These are phyloP conservation scores for Hyphopichia pseudoburtonii DNA, from an alignment of 1,139 yeast species.

Conservation along the genomic window DNA sequence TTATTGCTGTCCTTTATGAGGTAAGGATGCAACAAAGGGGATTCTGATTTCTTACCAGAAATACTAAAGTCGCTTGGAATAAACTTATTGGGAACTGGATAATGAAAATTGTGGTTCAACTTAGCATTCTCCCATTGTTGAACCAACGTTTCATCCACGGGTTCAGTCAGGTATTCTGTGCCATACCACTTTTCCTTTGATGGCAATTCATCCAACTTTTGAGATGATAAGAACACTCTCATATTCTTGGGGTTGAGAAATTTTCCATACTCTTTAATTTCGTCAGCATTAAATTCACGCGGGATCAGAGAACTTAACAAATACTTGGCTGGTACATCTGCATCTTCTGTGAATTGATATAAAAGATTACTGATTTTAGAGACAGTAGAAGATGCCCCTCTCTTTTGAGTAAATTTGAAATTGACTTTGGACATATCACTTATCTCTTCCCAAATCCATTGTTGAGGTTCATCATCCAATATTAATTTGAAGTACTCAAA, in stretches of 20 bases:
- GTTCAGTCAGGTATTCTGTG: conserved; percentile 63
- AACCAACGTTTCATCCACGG: conserved; percentile 41
- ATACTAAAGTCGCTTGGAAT: conserved; percentile 77
- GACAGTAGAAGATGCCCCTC: conserved; percentile 60
- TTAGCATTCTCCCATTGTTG: conserved; percentile 29
- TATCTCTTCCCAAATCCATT: conserved; percentile 54
- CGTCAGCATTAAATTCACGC: conserved; percentile 56
- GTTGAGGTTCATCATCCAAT: conserved; percentile 50
- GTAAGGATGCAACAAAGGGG: conserved; percentile 38
- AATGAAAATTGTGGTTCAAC: conserved; percentile 44
- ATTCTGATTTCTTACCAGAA: conserved; percentile 34
- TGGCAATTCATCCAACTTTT: conserved; percentile 40
- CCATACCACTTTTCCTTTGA: conserved; percentile 84
- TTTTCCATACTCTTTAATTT: conserved; percentile 51
- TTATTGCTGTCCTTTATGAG: conserved; percentile 33
- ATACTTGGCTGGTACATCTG: conserved; percentile 59
- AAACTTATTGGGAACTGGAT: conserved; percentile 75
- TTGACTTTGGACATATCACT: conserved; percentile 45
- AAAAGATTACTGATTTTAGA: conserved; percentile 48
- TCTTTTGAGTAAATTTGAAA: conserved; percentile 70
- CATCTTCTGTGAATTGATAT: conserved; percentile 37
- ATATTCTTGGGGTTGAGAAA: conserved; percentile 60
- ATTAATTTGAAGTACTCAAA: conserved; percentile 76
- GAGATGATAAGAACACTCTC: conserved; percentile 58
- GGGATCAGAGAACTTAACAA: conserved; percentile 60